Evolutionary conservation across 2,329 filamentous ascomycete genomes (phyloP), one percentile per base, ranked within the genome.

Genomic region (Aspergillus alliaceus): DNA sequence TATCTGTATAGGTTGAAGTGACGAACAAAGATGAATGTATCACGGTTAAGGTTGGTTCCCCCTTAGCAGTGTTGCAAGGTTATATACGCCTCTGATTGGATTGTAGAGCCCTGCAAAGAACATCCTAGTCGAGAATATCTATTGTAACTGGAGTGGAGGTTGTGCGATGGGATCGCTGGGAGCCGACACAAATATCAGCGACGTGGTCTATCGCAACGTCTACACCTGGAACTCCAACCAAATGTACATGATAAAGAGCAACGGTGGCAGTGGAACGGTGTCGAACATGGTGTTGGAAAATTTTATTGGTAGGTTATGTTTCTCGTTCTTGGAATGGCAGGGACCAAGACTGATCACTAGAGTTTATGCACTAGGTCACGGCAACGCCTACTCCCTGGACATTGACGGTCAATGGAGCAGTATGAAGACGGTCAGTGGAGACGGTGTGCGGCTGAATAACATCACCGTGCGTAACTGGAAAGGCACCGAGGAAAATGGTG

Each of bases 1-100:
- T 5, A 20, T 29, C 24, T 8, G 40, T 29, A 27, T 29, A 72
- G 65, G 70, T 86, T 42, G 81, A 82, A 73, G 83, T 86, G 6
- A 84, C 84, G 24, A 86, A 86, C 77, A 85, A 84, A 69, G 82
- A 86, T 65, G 84, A 86, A 66, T 85, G 82, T 65, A 81, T 85
- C 0, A 84, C 82, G 2, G 80, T 84, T 58, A 85, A 83, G 69
- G 69, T 71, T 63, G 65, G 65, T 53, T 24, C 31, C 42, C 6
- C 15, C 2, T 29, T 29, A 5, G 15, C 1, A 25, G 1, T 20
- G 7, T 24, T n/a, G 20, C 6, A 40, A 11, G 20, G 20, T 5
- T 6, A 20, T 14, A 2, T 40, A 22, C 6, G 15, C 37, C 8
- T 11, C 9, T 18, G n/a, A 42, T 15, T 29, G 20, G 29, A 31